Conservation (phyloP, 371 early-diverging fungal genomes). For the Syncephalastrum contaminatum region DNA sequence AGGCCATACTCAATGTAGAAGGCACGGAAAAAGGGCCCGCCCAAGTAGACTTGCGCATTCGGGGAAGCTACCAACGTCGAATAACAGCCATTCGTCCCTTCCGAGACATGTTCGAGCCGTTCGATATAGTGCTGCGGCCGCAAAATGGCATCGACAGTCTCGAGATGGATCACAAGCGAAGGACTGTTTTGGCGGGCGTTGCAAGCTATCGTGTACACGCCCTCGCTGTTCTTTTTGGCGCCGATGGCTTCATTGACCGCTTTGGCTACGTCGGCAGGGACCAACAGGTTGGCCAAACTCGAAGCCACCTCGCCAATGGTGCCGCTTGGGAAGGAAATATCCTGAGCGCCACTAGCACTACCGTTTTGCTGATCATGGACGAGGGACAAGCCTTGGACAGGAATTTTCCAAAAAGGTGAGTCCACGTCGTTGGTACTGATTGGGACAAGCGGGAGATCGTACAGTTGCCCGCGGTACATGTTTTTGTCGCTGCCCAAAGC, state of each 20-base stretch:
- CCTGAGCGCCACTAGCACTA: neutral
- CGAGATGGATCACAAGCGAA: constrained; percentile 20
- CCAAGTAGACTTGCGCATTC: constrained; percentile 20
- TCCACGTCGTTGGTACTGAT: neutral
- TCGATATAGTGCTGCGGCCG: constrained; percentile 27
- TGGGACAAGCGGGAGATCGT: constrained; percentile 17
- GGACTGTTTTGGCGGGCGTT: constrained; percentile 12
- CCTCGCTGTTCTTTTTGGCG: constrained; percentile 14
- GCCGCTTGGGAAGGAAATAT: constrained; percentile 1
- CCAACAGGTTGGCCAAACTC: constrained; percentile 22
- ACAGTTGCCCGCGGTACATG: constrained; percentile 21
- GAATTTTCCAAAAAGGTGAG: constrained; percentile 37
- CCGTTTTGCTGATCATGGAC: neutral
- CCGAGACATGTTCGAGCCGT: constrained; percentile 7
- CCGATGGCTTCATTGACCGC: constrained; percentile 20
- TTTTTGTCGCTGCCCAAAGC: constrained; percentile 22
- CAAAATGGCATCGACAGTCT: constrained; percentile 22
- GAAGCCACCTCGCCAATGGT: constrained; percentile 20
- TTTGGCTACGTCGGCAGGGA: constrained; percentile 19
- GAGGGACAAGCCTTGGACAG: constrained; percentile 17
- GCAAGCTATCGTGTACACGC: constrained; percentile 25
- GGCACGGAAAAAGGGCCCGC: constrained; percentile 37
- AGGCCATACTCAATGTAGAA: constrained; percentile 28
- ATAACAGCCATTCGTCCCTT: constrained; percentile 19
- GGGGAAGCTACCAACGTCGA: constrained; percentile 21